Evolutionary conservation across 768 basidiomycete species (phyloP), one percentile per base, ranked within the genome.

Genomic region (Mycena chlorophos): DNA sequence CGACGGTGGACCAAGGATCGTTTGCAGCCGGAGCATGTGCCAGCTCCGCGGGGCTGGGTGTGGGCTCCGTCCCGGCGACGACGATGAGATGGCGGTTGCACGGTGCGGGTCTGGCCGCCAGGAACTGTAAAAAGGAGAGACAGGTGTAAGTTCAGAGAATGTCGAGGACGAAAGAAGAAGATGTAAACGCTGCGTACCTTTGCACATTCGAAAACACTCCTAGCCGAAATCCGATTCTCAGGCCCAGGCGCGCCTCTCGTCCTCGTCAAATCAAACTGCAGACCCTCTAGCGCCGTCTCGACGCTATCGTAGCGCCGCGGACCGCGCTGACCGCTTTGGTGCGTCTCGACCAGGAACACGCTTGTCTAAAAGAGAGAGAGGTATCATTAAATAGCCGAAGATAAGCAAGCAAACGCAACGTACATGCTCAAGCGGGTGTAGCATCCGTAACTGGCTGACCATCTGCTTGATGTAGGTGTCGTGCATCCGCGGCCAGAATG

Each of bases 181-280:
- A 66, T 14, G n/a, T n/a, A n/a, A n/a, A n/a, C n/a, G n/a, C n/a
- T n/a, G n/a, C 72, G 54, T 61, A 83, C 83, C 67, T 81, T 77
- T 60, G 78, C 75, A 29, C 75, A 76, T 34, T 64, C 68, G 51
- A 72, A 69, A 48, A 85, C 74, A 45, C 73, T 73, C 25, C 71
- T 72, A 22, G 70, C 69, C 20, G 79, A 74, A 43, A 85, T 70
- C 56, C 69, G 71, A 60, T 81, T 82, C 40, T 74, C 71, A 2
- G 71, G 71, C 37, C n/a, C n/a, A n/a, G n/a, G n/a, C n/a, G n/a
- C n/a, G n/a, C n/a, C n/a, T n/a, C n/a, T n/a, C n/a, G n/a, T 69
- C 70, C 5, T 25, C 25, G 54, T n/a, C n/a, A 65, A 67, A 54
- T 74, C 74, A 57, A 85, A 80, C 43, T 68, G 70, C 10, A 84